These are phyloP conservation scores for Lentinula guzmanii DNA, from an alignment of 768 basidiomycete species.

Conservation along the genomic window DNA sequence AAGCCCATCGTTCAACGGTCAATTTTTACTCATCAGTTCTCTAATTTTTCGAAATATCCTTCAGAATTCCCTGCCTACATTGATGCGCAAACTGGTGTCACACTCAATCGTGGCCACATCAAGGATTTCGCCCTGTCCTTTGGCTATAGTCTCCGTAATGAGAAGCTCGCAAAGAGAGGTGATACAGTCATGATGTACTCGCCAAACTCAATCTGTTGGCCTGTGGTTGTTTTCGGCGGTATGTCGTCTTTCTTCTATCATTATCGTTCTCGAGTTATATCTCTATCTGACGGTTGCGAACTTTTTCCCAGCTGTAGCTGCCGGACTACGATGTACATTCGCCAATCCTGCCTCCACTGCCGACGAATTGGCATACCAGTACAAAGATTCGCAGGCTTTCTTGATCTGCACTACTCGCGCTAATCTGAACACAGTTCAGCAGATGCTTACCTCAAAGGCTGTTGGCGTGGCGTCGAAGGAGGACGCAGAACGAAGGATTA, in stretches of 20 bases:
- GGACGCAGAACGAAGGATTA: constrained; percentile 47
- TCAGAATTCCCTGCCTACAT: constrained; percentile 40
- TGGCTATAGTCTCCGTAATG: constrained; percentile 35
- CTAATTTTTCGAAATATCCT: constrained; percentile 18
- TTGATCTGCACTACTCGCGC: constrained; percentile 63
- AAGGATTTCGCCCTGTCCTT: constrained; percentile 39
- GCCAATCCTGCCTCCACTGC: constrained; percentile 51
- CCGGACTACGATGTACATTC: constrained; percentile 43
- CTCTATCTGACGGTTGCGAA: no score
- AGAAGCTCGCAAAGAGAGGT: constrained; percentile 24
- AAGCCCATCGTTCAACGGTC: constrained; percentile 20
- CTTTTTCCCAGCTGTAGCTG: constrained; percentile 30
- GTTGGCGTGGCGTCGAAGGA: constrained; percentile 23
- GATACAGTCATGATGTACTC: constrained; percentile 46
- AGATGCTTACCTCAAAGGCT: constrained; percentile 39
- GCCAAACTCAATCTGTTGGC: constrained; percentile 49
- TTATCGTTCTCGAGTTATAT: no score
- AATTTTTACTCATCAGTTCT: constrained; percentile 23
- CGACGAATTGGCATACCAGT: constrained; percentile 53
- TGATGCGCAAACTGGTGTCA: constrained; percentile 41
- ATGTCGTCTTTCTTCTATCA: background rate
- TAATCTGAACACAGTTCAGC: constrained; percentile 45
- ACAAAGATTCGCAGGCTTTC: constrained; percentile 57
- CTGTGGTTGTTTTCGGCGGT: constrained; percentile 34
- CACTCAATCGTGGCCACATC: constrained; percentile 40